These are phyloP conservation scores for Candida pseudoglaebosa DNA, from an alignment of 805 yeast genomes.

Conservation along the genomic window DNA sequence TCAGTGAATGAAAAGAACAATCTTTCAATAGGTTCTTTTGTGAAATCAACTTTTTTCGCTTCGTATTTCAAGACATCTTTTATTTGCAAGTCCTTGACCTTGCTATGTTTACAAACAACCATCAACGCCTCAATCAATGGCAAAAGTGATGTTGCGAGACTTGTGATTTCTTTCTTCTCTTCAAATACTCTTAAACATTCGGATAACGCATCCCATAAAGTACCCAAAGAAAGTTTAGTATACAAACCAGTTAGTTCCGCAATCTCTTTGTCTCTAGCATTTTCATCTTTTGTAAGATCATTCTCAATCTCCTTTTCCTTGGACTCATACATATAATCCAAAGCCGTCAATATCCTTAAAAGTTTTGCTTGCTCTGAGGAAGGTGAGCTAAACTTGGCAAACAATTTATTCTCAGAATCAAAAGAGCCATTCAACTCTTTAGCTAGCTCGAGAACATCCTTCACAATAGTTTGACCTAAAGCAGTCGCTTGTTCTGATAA, in stretches of 20 bases:
- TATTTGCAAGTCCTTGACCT: constrained; percentile 52
- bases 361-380: constrained; percentile 86
- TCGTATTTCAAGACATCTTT: constrained; percentile 60
- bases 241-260: constrained; percentile 59
- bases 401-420: constrained; percentile 48
- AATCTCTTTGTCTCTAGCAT: constrained; percentile 22
- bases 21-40: constrained; percentile 70
- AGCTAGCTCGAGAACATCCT: constrained; percentile 51
- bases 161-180: constrained; percentile 44
- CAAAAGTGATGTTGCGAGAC: constrained; percentile 70
- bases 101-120: constrained; percentile 92
- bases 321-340: constrained; percentile 71
- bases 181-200: constrained; percentile 64
- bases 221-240: constrained; percentile 64
- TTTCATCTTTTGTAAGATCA: constrained; percentile 15
- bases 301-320: constrained; percentile 23
- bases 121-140: constrained; percentile 89
- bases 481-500: constrained; percentile 60
- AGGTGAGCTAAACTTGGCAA: constrained; percentile 69
- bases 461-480: constrained; percentile 51
- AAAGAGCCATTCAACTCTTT: constrained; percentile 36
- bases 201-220: constrained; percentile 82
- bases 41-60: constrained; percentile 59
- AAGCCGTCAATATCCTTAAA: constrained; percentile 79
- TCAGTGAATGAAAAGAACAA: constrained; percentile 84